Evolutionary conservation across 371 early-diverging fungal genomes (phyloP).

Genomic region (Furculomyces boomerangus): DNA sequence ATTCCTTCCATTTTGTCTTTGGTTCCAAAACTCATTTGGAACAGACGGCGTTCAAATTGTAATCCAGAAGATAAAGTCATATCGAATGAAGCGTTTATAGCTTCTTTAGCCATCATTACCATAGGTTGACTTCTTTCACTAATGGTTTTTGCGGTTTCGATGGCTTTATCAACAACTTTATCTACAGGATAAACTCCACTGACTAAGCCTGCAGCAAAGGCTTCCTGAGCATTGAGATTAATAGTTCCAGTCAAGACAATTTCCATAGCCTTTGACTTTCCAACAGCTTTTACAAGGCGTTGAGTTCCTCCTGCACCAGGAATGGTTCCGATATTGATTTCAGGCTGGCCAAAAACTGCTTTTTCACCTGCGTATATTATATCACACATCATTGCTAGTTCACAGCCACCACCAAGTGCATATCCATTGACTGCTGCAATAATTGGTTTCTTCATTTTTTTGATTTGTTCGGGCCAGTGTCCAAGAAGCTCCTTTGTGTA

Average conservation of each 20-base stretch:
- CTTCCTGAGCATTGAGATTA: constrained; percentile 77
- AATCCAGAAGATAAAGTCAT: constrained; percentile 68
- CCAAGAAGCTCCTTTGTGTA: constrained; percentile 73
- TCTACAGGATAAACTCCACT: constrained; percentile 80
- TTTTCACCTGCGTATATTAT: constrained; percentile 96
- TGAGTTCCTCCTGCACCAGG: constrained; percentile 81
- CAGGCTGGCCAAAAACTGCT: constrained; percentile 95
- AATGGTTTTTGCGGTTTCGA: constrained; percentile 77
- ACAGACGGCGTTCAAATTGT: constrained; percentile 81
- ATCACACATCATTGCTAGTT: constrained; percentile 98
- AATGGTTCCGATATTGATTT: constrained; percentile 92
- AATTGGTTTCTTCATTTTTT: constrained; percentile 81
- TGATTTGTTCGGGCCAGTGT: constrained; percentile 79
- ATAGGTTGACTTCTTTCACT: constrained; percentile 69
- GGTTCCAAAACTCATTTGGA: constrained; percentile 86
- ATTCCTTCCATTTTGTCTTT: constrained; percentile 95
- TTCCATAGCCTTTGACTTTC: constrained; percentile 98
- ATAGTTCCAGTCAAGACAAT: constrained; percentile 73
- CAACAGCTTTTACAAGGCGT: constrained; percentile 83
- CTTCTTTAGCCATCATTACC: constrained; percentile 92
- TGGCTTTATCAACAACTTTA: constrained; percentile 67
- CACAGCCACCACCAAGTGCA: constrained; percentile 97
- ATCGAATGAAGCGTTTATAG: constrained; percentile 87
- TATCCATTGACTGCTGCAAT: constrained; percentile 96
- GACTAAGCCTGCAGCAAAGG: constrained; percentile 69